Evolutionary conservation across 306 rosid species (phyloP), one percentile per base, ranked within the genome.

Genomic region (Pterocarpus santalinus): DNA sequence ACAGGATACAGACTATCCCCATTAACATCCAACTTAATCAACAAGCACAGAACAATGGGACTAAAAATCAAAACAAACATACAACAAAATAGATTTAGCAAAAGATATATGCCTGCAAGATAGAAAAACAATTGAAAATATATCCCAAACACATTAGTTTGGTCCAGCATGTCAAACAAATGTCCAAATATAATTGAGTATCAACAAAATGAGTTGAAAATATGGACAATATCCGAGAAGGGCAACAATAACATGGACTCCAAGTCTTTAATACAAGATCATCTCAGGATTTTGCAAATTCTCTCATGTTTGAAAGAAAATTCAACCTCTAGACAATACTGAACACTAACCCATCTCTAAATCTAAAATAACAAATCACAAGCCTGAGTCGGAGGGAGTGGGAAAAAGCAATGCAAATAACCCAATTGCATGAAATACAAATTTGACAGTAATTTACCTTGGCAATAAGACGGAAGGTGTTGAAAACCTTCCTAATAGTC

Each of bases 401-500:
- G 13, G 9, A 65, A 51, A 41, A 16, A 30, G 34, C 41, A 36
- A 28, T 14, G 58, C 9, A 2, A 64, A 64, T 58, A 30, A 74
- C n/a, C 35, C 55, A 66, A 67, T 49, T 38, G 52, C 68, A 43
- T 8, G 0, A 43, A 11, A 74, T 39, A 34, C 11, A 53, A 69
- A 68, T 69, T 33, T 16, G 17, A 58, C 3, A 44, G 44, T 39
- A 69, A 52, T 32, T 75, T 58, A 91, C 99, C 98, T 93, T 89
- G 70, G 99, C 99, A 77, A 93, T 91, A 69, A 80, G 87, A 47
- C 79, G 90, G 78, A 93, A 95, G 41, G 92, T 88, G 41, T 88
- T 88, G 71, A 91, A 90, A 85, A 95, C 98, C 90, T 90, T 93
- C 76, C 80, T 46, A 70, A 93, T 89, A 34, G 93, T 93, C 73